Evolutionary conservation across 2,329 filamentous ascomycete genomes (phyloP).

Genomic region (Berkeleyomyces rouxiae): DNA sequence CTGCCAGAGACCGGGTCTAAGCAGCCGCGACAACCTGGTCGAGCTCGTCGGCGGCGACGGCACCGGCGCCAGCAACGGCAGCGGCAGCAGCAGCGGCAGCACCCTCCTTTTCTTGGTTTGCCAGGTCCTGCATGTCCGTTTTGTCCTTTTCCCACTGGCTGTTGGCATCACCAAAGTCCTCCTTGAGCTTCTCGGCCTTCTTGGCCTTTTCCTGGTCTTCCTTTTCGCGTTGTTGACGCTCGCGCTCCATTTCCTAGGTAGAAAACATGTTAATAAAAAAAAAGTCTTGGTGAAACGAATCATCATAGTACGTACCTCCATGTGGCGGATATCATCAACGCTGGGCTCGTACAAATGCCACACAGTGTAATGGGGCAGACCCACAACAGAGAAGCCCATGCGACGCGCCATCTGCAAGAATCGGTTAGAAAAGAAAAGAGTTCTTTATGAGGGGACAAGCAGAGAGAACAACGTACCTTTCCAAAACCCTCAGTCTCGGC

Average conservation of each 20-base stretch:
- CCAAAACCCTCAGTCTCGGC: slow-evolving; percentile 97
- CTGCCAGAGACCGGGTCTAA: not conserved
- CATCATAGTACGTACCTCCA: slow-evolving; percentile 46
- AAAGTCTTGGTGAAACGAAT: not conserved
- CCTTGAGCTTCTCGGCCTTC: slow-evolving; percentile 60
- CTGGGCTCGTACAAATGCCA: slow-evolving; percentile 99
- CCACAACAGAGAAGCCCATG: slow-evolving; percentile 91
- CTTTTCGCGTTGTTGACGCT: slow-evolving; percentile 61
- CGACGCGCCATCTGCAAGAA: slow-evolving; percentile 71
- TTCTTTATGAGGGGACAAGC: not conserved
- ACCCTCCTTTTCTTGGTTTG: slow-evolving; percentile 12
- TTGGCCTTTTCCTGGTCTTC: slow-evolving; percentile 53
- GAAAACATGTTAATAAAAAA: slow-evolving; percentile 13
- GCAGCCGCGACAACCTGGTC: not conserved
- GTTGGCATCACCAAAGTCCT: slow-evolving; percentile 60
- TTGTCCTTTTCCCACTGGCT: slow-evolving; percentile 86
- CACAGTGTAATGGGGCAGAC: slow-evolving; percentile 92
- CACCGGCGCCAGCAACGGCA: not conserved
- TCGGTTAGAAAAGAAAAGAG: slow-evolving; percentile 12
- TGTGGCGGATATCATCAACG: slow-evolving; percentile 89
- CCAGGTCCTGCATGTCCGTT: slow-evolving; percentile 52
- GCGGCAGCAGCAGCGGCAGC: not conserved
- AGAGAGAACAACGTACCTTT: slow-evolving; percentile 47
- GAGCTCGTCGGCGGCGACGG: not conserved
- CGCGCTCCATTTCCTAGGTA: slow-evolving; percentile 73